Base-by-base conservation (phyloP, 768 basidiomycete species). In the Lyophyllum atratum region DNA sequence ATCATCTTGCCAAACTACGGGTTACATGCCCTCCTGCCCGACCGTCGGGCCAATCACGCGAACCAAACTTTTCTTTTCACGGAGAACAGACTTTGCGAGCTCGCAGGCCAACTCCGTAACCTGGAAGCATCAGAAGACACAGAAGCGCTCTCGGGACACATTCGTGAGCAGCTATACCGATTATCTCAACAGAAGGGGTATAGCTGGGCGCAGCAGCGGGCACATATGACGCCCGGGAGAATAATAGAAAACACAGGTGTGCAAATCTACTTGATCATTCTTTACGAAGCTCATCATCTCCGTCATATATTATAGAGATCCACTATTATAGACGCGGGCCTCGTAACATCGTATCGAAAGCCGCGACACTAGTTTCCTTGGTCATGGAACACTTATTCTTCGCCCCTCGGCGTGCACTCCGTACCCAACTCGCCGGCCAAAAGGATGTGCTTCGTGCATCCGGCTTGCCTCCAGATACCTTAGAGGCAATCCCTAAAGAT, bases 401-500 rank as follows among this genome's bases (percentile, higher is more conserved):
- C 47, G 39, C 62, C 2, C 60, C 67, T 1, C 64, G 60, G 3
- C 51, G 59, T 3, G 67, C 66, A 3, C 60, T 61, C 12, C 45
- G 59, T n/a, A 49, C 56, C 1, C 61, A 66, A 0, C 53, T 71
- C 0, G 66, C 62, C 5, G 67, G 68, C 4, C 12, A 65, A 10
- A 34, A 57, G 19, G 55, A 58, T 44, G 26, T 68, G 3, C 58
- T 72, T 14, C n/a, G 45, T 1, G 37, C 40, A 8, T 43, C 46
- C 4, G 49, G 49, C 2, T 39, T 40, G 1, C 14, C 46, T 1
- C 14, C 21, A 8, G 31, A 43, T 8, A 40, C 54, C 8, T 17
- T 62, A 3, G 49, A 31, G 2, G 2, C 49, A 5, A 56, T 71
- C 14, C 64, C 66, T 0, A 63, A 60, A 24, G 70, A 73, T 55